Evolutionary conservation across 2,329 filamentous ascomycete genomes (phyloP).

Genomic region (Beauveria brongniartii): DNA sequence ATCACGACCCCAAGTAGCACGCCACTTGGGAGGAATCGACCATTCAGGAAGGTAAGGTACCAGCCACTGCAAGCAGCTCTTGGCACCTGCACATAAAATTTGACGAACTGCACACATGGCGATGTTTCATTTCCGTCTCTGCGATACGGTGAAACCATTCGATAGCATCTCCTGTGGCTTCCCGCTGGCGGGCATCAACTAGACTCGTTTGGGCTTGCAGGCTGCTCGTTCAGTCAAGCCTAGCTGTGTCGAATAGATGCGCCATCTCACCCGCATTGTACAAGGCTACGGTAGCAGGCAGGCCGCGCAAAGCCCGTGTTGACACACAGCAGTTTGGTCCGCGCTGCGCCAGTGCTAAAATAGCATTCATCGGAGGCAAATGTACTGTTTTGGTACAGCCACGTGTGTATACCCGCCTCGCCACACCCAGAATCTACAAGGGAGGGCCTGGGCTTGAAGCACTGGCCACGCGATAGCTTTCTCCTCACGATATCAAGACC

Average conservation of each 20-base stretch:
- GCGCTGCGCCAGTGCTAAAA: not conserved
- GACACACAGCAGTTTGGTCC: not conserved
- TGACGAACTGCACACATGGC: not conserved
- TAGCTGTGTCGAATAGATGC: not conserved
- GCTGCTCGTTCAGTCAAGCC: not conserved
- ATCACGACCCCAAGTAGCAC: not conserved
- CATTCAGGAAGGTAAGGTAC: not conserved
- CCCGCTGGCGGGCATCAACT: not conserved
- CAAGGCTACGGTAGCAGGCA: not conserved
- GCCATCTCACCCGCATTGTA: not conserved
- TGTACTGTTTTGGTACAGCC: not conserved
- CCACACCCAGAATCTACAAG: not conserved
- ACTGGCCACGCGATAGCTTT: conserved; percentile 2
- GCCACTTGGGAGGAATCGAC: not conserved
- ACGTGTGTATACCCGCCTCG: not conserved
- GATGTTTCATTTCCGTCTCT: not conserved
- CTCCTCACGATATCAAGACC: not conserved
- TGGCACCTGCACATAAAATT: not conserved
- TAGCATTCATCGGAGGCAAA: not conserved
- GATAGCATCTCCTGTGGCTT: not conserved
- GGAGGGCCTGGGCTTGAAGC: not conserved
- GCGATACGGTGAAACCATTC: not conserved
- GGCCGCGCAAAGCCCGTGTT: conserved; percentile 1
- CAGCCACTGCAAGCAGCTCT: not conserved
- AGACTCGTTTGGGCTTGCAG: not conserved